Conservation (phyloP, 116 monocot species). For the Dioscorea cayenensis region DNA sequence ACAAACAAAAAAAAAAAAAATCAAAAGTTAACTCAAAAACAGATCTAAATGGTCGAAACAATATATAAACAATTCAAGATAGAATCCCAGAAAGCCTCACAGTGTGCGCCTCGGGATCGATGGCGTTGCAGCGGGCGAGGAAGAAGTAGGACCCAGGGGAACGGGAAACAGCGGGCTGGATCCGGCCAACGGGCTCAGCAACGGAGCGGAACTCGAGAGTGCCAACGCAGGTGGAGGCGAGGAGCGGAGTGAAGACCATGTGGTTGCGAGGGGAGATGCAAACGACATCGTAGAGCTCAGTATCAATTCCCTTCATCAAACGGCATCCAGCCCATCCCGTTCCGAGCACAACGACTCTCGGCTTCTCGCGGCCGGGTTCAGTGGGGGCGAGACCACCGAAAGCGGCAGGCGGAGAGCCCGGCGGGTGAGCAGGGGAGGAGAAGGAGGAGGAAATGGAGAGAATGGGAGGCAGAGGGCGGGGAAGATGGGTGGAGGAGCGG, state of each 20-base stretch:
- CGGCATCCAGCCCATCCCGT: slow-evolving; percentile 92
- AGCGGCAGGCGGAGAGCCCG: background rate
- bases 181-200: slow-evolving; percentile 73
- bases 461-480: background rate
- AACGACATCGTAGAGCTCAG: slow-evolving; percentile 71
- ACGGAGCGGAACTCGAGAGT: slow-evolving; percentile 96
- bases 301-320: slow-evolving; percentile 81
- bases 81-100: slow-evolving; percentile 21
- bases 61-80: background rate
- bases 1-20: background rate
- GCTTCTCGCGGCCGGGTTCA: slow-evolving; percentile 41
- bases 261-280: slow-evolving; percentile 92
- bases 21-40: background rate
- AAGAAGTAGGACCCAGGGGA: slow-evolving; percentile 73
- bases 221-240: slow-evolving; percentile 97
- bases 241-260: slow-evolving; percentile 98
- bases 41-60: background rate
- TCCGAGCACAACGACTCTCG: slow-evolving; percentile 75
- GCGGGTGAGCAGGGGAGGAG: background rate
- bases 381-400: slow-evolving; percentile 38
- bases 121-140: slow-evolving; percentile 48
- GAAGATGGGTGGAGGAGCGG: slow-evolving; percentile 1
- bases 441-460: background rate
- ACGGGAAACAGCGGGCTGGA: slow-evolving; percentile 79
- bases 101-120: slow-evolving; percentile 57